Evolutionary conservation across 164 flowering plant genomes (phyloP), one percentile per base, ranked within the genome.

Genomic region (Santalum album): DNA sequence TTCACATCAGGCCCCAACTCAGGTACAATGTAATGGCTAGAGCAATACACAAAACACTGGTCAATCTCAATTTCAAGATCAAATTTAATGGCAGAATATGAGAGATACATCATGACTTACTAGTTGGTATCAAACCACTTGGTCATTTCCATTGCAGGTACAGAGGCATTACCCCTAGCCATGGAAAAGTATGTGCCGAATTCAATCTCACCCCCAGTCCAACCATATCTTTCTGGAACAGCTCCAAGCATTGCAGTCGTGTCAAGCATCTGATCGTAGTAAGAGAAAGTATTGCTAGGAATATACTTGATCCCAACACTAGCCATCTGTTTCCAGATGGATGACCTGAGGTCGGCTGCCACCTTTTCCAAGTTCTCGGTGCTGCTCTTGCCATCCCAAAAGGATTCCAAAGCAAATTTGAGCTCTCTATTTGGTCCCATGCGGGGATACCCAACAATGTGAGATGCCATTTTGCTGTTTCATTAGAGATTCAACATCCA

Each of bases 41-140:
- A 74, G 6, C 12, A 52, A 0, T 1, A 27, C 26, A 48, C 3
- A 22, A 24, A 46, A n/a, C n/a, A n/a, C 6, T 54, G 39, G 2
- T 11, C 2, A 38, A 40, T 9, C 9, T 17, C 25, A 36, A 26
- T n/a, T 23, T 6, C 1, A 10, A 17, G 14, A 23, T 15, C 16
- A 19, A 23, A 14, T 14, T 44, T 9, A 21, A 11, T n/a, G n/a
- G 48, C 49, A 11, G 18, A 14, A 25, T 14, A 14, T 6, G 47
- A 20, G 26, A 39, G 29, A n/a, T n/a, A n/a, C n/a, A n/a, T 25
- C 2, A 39, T 22, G n/a, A 78, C 95, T 83, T 80, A 86, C 95
- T 86, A 86, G 82, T 86, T 86, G 71, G 95, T 86, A 77, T 86
- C 95, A 48, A 86, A 86, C 95, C 95, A 86, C 78, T 86, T 86